Base-by-base conservation (phyloP, 116 monocot species). In the Cymodocea nodosa region DNA sequence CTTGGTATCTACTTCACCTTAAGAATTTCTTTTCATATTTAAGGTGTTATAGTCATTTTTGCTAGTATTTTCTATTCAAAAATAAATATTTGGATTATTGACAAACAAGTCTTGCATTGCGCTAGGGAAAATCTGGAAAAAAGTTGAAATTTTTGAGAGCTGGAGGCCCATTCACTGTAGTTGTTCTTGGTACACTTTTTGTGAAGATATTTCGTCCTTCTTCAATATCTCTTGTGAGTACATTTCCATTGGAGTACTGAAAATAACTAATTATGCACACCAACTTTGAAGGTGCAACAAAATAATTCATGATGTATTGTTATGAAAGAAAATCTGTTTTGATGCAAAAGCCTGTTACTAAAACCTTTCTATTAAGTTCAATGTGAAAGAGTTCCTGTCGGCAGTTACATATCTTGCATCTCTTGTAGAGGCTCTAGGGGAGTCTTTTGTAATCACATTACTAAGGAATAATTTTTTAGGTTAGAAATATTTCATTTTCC, bases 151-250 rank as follows among this genome's bases (percentile, higher is more conserved):
- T 74, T 66, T 68, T 91, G 65, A 83, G 85, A 81, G 88, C 97
- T 39, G 76, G 84, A 36, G 97, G 97, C 9, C 97, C 97, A 4
- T 80, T 97, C 53, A 91, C 88, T 59, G 91, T 85, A 69, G 84
- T 97, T 56, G 61, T 97, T 35, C 58, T 88, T 15, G 97, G 97
- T 17, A 97, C 84, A 80, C 10, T 64, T 69, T 84, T 91, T 78
- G 82, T 97, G 66, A 97, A 97, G 78, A 74, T 97, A 74, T 85
- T 97, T 78, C 91, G 71, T 82, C 97, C 97, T 74, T 73, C 84
- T 73, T 83, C 88, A 55, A 97, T 97, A 63, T 86, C 97, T 67
- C 74, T 91, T 74, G 97, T 97, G 35, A 97, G 82, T 65, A 15
- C 16, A 15, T 24, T n/a, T 36, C 1, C 56, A 56, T 56, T 56